A percentile compares a stretch with the other conserved stretches of the same genome.
Conservation (phyloP, 176 grass and related monocot genomes). For the Juncus effusus region DNA sequence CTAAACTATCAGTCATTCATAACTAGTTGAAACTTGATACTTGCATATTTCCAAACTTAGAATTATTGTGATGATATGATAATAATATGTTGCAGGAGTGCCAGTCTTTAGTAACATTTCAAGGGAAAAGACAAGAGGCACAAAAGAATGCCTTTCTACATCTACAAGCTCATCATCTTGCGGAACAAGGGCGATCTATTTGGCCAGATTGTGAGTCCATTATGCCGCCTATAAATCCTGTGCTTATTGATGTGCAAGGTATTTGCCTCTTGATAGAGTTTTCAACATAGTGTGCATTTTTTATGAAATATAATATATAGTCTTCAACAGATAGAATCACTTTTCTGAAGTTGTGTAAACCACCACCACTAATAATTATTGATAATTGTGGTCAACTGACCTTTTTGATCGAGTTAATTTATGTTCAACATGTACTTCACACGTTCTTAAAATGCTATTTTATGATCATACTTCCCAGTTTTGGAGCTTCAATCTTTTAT, state of each 20-base stretch:
- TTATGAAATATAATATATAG: no score
- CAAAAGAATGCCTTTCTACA: constrained; percentile 23
- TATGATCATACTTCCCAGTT: no score
- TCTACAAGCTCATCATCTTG: constrained; percentile 36
- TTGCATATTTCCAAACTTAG: no score
- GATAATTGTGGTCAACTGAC: no score
- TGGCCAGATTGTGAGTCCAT: constrained; percentile 22
- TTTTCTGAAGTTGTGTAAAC: not conserved
- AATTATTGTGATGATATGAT: no score
- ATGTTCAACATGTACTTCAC: no score
- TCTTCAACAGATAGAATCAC: not conserved
- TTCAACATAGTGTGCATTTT: not conserved
- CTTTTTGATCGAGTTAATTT: not conserved
- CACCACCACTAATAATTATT: no score
- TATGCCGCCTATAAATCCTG: constrained; percentile 26
- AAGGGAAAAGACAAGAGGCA: constrained; percentile 34
- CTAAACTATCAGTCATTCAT: no score
- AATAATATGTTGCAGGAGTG: constrained; percentile 13
- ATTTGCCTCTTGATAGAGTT: not conserved
- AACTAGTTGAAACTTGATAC: no score
- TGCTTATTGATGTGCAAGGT: constrained; percentile 65
- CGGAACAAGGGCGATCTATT: constrained; percentile 26
- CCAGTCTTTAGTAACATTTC: constrained; percentile 9
- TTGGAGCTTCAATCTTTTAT: no score
- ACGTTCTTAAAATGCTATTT: no score